Conservation (phyloP, 179 eudicot species). For the Carnegiea gigantea region DNA sequence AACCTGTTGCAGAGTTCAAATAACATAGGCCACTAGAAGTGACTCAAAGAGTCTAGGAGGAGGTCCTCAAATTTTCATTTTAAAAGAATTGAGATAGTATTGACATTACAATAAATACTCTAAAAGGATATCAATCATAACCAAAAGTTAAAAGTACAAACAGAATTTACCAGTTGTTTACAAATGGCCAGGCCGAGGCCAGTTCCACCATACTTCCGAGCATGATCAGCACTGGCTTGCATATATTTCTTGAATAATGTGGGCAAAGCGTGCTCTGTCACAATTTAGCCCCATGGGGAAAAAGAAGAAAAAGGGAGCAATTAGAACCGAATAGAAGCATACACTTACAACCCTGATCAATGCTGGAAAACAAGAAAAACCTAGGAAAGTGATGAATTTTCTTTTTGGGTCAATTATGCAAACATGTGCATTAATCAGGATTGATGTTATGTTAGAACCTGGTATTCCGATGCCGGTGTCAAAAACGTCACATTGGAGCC, state of each 20-base stretch:
- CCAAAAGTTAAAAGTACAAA: background rate
- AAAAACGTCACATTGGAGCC: slow-evolving; percentile 91
- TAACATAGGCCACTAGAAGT: too few relatives aligned
- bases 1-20: slow-evolving; percentile 40
- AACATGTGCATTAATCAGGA: background rate
- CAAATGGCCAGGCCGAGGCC: slow-evolving; percentile 96
- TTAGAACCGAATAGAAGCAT: background rate
- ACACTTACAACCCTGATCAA: background rate
- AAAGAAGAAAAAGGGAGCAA: background rate
- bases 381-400: too few relatives aligned
- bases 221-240: slow-evolving; percentile 92
- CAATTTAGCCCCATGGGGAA: slow-evolving; percentile 6
- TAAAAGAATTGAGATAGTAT: background rate
- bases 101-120: background rate
- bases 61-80: background rate
- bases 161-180: slow-evolving; percentile 78
- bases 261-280: slow-evolving; percentile 79
- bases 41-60: too few relatives aligned
- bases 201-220: slow-evolving; percentile 96
- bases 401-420: background rate
- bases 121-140: background rate
- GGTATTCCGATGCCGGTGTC: slow-evolving; percentile 99
- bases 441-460: slow-evolving; percentile 38
- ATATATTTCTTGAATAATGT: slow-evolving; percentile 82
- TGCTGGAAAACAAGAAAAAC: background rate